These are phyloP conservation scores for Penicillium sp. DNA, from an alignment of 2,329 filamentous ascomycete genomes.

Conservation along the genomic window DNA sequence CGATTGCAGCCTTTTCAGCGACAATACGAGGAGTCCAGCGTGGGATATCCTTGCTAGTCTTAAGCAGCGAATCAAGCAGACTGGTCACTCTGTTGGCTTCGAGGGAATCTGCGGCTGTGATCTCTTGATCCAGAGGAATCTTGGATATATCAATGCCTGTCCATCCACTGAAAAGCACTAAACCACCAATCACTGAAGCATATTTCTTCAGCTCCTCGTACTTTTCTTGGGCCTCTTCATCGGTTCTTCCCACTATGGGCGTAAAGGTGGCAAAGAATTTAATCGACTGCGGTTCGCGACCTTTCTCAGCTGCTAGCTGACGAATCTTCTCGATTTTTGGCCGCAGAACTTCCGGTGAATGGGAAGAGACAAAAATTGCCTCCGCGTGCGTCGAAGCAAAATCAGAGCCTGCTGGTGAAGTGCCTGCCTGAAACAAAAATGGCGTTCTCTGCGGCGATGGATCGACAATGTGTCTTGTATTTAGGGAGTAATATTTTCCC, in stretches of 20 bases:
- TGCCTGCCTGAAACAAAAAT: slow-evolving; percentile 64
- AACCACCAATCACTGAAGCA: slow-evolving; percentile 57
- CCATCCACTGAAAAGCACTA: slow-evolving; percentile 62
- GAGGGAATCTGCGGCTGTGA: slow-evolving; percentile 58
- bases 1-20: slow-evolving; percentile 53
- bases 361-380: slow-evolving; percentile 63
- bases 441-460: slow-evolving; percentile 63
- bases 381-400: slow-evolving; percentile 65
- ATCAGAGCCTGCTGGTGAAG: slow-evolving; percentile 59
- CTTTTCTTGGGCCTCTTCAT: slow-evolving; percentile 59
- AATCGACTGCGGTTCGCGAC: slow-evolving; percentile 61
- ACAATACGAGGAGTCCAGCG: slow-evolving; percentile 52
- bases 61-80: slow-evolving; percentile 54
- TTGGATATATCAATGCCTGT: slow-evolving; percentile 64
- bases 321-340: slow-evolving; percentile 60
- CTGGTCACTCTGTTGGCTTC: slow-evolving; percentile 59
- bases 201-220: slow-evolving; percentile 57
- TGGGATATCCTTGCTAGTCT: slow-evolving; percentile 53
- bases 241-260: slow-evolving; percentile 54
- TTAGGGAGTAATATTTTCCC: slow-evolving; percentile 58
- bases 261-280: slow-evolving; percentile 61
- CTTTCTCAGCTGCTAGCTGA: slow-evolving; percentile 53
- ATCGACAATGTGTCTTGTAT: slow-evolving; percentile 55
- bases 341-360: slow-evolving; percentile 54
- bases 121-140: slow-evolving; percentile 62